Evolutionary conservation across 805 yeast species (phyloP).

Genomic region (Starmerella roubikii): DNA sequence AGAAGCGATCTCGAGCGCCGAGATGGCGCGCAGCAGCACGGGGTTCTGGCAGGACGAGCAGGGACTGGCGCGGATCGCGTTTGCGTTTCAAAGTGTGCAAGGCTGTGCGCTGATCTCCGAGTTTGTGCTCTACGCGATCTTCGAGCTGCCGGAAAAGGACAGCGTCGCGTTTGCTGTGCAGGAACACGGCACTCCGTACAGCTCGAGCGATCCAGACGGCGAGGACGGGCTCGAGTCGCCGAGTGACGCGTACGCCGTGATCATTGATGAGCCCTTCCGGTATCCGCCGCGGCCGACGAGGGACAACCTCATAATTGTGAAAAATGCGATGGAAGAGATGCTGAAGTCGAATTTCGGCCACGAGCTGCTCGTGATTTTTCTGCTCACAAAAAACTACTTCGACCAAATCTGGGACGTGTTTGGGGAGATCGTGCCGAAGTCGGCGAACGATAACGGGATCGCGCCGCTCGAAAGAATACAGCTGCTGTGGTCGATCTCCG

Average conservation of each 20-base stretch:
- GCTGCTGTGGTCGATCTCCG: constrained; percentile 54
- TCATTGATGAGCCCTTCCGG: constrained; percentile 65
- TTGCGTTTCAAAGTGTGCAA: constrained; percentile 80
- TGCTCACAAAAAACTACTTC: constrained; percentile 43
- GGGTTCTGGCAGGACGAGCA: neutral
- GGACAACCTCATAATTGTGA: constrained; percentile 39
- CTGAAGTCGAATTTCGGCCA: constrained; percentile 50
- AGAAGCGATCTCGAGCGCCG: constrained; percentile 23
- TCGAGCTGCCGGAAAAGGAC: constrained; percentile 29
- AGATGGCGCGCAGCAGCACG: neutral
- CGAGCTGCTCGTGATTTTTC: constrained; percentile 42
- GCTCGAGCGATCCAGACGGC: neutral
- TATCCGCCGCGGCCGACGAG: constrained; percentile 48
- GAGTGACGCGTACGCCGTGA: constrained; percentile 48
- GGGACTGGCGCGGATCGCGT: constrained; percentile 44
- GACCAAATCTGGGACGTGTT: constrained; percentile 40
- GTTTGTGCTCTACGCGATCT: constrained; percentile 58
- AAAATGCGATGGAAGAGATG: constrained; percentile 46
- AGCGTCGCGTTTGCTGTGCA: constrained; percentile 10
- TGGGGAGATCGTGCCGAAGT: constrained; percentile 16
- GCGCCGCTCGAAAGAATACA: constrained; percentile 31
- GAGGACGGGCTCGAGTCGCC: neutral
- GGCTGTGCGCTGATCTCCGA: constrained; percentile 81
- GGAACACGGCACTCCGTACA: neutral
- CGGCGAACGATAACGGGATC: neutral